Base-by-base conservation (phyloP, 768 basidiomycete species). In the Lactifluus piperatus region DNA sequence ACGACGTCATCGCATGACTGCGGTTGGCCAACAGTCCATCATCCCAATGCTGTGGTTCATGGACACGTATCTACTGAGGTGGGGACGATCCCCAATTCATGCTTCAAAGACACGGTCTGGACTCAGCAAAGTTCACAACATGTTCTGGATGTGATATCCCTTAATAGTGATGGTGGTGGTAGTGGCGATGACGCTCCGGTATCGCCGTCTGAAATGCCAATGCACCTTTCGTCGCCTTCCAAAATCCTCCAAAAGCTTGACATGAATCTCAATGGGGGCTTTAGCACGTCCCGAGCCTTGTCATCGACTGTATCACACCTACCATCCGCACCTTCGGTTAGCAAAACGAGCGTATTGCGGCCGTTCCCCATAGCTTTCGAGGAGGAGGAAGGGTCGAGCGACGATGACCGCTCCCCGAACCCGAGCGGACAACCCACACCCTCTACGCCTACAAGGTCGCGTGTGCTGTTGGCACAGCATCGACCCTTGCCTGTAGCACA, bases 331-430 rank as follows among this genome's bases (percentile, higher is more conserved):
- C 41, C 48, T 20, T 9, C 41, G 8, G 16, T 24, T 11, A 10
- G 24, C 43, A 43, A n/a, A 14, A 26, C 36, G 9, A 36, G 39
- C 16, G 16, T n/a, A 9, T 36, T 22, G n/a, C 48, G 41, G 43
- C 55, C 60, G 22, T 56, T 56, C 50, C 60, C 60, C 1, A 34
- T 61, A 3, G 55, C 60, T 27, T 56, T 61, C 10, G 60, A 56
- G 32, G 54, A 56, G 36, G 54, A 60, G 37, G 54, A 27, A 51
- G 59, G 46, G 45, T 46, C 36, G 18, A 51, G 43, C 22, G 59
- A 51, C 1, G 26, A 26, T 26, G 60, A 43, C 24, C 9, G 16
- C 13, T 3, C 10, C 34, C 3, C 3, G 7, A 34, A 46, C 27
- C 8, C 18, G 13, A 37, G 29, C 20, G 16, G 13, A 6, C 57